These are phyloP conservation scores for Macrolepiota dolichaula DNA, from an alignment of 768 basidiomycete genomes.

Conservation along the genomic window DNA sequence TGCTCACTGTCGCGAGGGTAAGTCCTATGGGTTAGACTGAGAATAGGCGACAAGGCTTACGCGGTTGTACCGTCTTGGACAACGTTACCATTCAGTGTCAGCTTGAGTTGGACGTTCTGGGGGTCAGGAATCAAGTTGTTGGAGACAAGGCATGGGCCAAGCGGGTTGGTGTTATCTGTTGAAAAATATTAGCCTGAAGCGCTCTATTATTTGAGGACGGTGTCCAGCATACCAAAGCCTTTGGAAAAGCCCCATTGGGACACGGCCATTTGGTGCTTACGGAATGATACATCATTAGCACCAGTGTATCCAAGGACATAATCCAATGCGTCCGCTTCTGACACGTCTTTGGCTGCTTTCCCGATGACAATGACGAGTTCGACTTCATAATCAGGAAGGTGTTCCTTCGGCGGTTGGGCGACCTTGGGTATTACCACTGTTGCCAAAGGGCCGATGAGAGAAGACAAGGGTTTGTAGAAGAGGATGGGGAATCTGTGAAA, in stretches of 20 bases:
- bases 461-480: constrained; percentile 74
- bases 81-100: constrained; percentile 59
- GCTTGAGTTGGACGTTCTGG: constrained; percentile 58
- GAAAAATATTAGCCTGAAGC: not conserved
- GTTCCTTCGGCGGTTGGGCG: constrained; percentile 66
- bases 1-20: constrained; percentile 50
- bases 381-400: constrained; percentile 80
- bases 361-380: constrained; percentile 83
- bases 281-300: constrained; percentile 84
- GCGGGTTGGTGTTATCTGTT: constrained; percentile 64
- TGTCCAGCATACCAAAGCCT: constrained; percentile 65
- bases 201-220: not conserved
- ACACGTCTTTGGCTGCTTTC: constrained; percentile 75
- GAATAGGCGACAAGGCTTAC: constrained; percentile 37
- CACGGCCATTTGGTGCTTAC: constrained; percentile 74
- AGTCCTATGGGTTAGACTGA: not conserved
- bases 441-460: constrained; percentile 69
- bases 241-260: constrained; percentile 91
- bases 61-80: constrained; percentile 79
- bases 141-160: constrained; percentile 81
- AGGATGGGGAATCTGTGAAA: constrained; percentile 58
- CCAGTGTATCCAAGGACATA: constrained; percentile 84
- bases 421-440: constrained; percentile 62
- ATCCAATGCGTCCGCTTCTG: constrained; percentile 76
- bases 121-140: constrained; percentile 62